phyloP scores from a whole-genome alignment of 2,329 filamentous ascomycete genomes.

The Pestalotiopsis sp. region DNA sequence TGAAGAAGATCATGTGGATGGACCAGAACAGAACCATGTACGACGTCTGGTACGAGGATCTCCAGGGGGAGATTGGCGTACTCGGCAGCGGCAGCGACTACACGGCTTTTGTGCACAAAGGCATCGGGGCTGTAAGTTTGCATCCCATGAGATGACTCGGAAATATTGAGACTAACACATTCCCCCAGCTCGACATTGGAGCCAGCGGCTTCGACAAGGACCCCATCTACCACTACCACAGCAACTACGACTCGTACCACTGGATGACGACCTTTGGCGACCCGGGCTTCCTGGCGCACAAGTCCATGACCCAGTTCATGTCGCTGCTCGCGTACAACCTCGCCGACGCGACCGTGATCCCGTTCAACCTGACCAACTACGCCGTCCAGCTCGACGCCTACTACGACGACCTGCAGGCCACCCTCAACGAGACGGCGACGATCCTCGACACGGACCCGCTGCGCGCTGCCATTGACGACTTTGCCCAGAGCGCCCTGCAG shows the following conservation, averaged over 20 bases:
- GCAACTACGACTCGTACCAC: constrained; percentile 81
- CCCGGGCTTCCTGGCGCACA: constrained; percentile 62
- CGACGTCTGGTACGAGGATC: constrained; percentile 42
- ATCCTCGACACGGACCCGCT: constrained; percentile 41
- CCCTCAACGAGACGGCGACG: constrained; percentile 32
- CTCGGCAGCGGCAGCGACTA: constrained; percentile 71
- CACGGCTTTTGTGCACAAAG: constrained; percentile 65
- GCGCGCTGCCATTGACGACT: constrained; percentile 40
- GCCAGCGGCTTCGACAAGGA: constrained; percentile 47
- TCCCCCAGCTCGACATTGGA: constrained; percentile 58
- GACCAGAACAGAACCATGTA: constrained; percentile 42
- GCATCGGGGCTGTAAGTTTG: constrained; percentile 43
- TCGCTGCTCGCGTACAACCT: constrained; percentile 42
- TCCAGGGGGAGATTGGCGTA: constrained; percentile 54
- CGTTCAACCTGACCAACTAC: constrained; percentile 45
- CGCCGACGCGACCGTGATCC: constrained; percentile 39
- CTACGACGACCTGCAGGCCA: constrained; percentile 38
- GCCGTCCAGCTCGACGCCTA: constrained; percentile 41
- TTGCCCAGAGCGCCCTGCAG: constrained; percentile 34
- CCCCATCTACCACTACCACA: constrained; percentile 76
- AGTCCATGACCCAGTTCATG: constrained; percentile 55
- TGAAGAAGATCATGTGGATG: constrained; percentile 65
- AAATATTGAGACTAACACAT: not conserved
- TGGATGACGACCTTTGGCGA: constrained; percentile 87
- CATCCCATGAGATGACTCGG: constrained; percentile 36